Percentiles rank a stretch among this genome's conserved stretches.
Conservation (phyloP, 108 stramenopile species). For the Fistulifera solaris region DNA sequence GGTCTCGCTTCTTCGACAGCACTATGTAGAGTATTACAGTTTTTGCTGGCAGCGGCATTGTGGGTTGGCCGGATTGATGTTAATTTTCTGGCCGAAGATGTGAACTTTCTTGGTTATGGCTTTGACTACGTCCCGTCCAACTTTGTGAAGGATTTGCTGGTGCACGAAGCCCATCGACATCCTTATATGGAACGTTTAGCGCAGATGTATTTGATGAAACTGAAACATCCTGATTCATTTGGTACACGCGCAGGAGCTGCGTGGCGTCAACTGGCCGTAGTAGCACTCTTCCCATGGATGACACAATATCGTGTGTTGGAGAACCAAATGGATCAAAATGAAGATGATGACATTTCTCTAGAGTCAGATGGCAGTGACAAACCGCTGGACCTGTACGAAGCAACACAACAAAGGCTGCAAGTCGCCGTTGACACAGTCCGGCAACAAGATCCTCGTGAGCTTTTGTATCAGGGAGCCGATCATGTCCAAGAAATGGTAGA, state of each 20-base stretch:
- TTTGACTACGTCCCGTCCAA: conserved; percentile 7
- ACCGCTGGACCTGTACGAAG: no score
- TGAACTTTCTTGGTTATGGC: conserved; percentile 6
- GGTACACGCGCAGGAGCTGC: conserved; percentile 33
- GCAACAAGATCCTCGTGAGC: no score
- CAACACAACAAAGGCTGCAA: no score
- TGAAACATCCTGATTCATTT: conserved; percentile 38
- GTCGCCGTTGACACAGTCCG: no score
- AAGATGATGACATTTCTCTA: no score
- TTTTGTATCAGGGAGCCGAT: no score
- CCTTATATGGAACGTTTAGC: conserved; percentile 52
- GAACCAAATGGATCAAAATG: no score
- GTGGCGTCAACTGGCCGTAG: conserved; percentile 34
- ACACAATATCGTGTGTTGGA: conserved; percentile 25
- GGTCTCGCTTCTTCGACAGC: no score
- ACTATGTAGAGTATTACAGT: conserved; percentile 17
- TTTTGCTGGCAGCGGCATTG: conserved; percentile 17
- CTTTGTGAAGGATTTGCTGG: conserved; percentile 6
- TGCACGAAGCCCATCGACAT: conserved; percentile 47
- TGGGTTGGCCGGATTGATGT: conserved; percentile 32
- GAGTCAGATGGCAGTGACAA: no score
- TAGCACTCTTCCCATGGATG: conserved; percentile 50
- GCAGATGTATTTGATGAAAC: conserved; percentile 54
- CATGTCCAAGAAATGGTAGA: no score
- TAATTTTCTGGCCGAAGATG: conserved; percentile 12